A percentile compares a stretch with the other conserved stretches of the same genome.
Conservation (phyloP, 306 rosid species). For the Cucurbita argyrosperma region DNA sequence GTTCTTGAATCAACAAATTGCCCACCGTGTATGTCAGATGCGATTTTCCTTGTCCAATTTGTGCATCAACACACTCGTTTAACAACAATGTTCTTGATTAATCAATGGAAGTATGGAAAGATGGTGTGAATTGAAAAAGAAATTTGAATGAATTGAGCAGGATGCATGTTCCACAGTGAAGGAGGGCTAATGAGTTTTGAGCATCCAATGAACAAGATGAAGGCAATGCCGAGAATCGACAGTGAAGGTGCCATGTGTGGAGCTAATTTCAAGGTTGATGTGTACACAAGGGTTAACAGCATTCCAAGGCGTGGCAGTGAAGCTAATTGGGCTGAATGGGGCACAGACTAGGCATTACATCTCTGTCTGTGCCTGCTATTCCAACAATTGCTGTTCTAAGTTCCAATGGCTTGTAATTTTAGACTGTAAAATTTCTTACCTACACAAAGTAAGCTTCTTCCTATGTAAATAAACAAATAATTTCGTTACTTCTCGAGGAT, state of each 20-base stretch:
- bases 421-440: not conserved
- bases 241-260: conserved; percentile 96
- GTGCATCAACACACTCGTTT: too few relatives aligned
- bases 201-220: conserved; percentile 91
- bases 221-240: conserved; percentile 86
- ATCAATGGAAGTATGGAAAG: too few relatives aligned
- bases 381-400: too few relatives aligned
- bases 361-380: not conserved
- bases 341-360: conserved; percentile 18
- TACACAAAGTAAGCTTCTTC: not conserved
- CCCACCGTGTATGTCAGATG: not conserved
- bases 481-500: not conserved
- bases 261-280: conserved; percentile 82
- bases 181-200: conserved; percentile 91
- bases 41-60: not conserved
- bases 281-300: conserved; percentile 58
- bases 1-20: too few relatives aligned
- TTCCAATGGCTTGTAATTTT: not conserved
- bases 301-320: conserved; percentile 83
- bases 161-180: conserved; percentile 85
- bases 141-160: conserved; percentile 19
- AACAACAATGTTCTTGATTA: too few relatives aligned
- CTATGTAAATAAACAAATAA: not conserved
- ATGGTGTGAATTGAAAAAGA: not conserved
- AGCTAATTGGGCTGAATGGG: conserved; percentile 67